Evolutionary conservation across 1,139 yeast species (phyloP).

Genomic region (Protomyces gravidus): DNA sequence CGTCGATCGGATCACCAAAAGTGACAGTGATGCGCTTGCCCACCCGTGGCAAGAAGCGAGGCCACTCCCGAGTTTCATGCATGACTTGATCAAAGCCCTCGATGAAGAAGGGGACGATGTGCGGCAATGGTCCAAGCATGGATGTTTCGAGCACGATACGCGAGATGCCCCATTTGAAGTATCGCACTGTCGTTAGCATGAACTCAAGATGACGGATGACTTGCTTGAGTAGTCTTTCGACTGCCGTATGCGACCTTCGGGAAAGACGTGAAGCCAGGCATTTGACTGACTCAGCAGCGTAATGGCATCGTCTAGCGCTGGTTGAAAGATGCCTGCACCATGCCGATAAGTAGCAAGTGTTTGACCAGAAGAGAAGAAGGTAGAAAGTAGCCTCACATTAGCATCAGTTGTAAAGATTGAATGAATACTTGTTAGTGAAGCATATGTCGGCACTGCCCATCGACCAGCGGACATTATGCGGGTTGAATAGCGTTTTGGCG

Average conservation of each 20-base stretch:
- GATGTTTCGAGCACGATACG: constrained; percentile 66
- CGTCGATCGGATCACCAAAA: constrained; percentile 70
- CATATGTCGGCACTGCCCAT: constrained; percentile 90
- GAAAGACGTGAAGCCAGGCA: constrained; percentile 87
- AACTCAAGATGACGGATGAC: neutral
- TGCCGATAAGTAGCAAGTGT: constrained; percentile 78
- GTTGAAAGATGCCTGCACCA: constrained; percentile 91
- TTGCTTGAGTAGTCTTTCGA: constrained; percentile 51
- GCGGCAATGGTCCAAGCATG: constrained; percentile 49
- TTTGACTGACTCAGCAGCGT: constrained; percentile 57
- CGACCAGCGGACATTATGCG: constrained; percentile 83
- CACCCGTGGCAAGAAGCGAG: constrained; percentile 61
- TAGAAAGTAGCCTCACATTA: constrained; percentile 32
- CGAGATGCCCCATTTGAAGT: constrained; percentile 93
- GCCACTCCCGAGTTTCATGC: constrained; percentile 57
- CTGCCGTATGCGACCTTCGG: constrained; percentile 92
- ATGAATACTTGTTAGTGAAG: constrained; percentile 50
- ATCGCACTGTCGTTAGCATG: constrained; percentile 59
- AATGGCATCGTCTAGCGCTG: constrained; percentile 83
- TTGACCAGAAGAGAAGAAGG: constrained; percentile 80
- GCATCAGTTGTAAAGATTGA: neutral
- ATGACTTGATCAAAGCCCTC: constrained; percentile 83
- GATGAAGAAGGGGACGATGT: constrained; percentile 81
- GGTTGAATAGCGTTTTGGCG: constrained; percentile 56
- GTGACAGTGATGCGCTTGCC: constrained; percentile 66